Conservation (phyloP, 73 alveolate species). For the Paramecium pentaurelia region DNA sequence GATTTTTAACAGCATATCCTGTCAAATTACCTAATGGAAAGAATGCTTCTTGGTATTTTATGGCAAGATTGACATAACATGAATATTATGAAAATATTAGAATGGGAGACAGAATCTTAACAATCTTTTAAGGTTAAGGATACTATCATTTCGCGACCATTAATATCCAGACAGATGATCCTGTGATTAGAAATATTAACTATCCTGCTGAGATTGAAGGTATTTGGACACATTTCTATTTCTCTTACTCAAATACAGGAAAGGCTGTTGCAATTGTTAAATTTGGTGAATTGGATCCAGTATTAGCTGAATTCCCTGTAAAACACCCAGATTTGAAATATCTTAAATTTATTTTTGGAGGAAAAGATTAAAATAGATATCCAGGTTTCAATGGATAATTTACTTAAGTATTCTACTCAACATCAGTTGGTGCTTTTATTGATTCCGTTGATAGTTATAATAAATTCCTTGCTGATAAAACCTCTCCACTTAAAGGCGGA, state of each 20-base stretch:
- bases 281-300: background rate
- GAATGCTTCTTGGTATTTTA: conserved; percentile 17
- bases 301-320: background rate
- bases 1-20: conserved; percentile 41
- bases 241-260: background rate
- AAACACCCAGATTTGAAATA: conserved; percentile 25
- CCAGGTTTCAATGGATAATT: conserved; percentile 46
- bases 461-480: background rate
- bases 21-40: background rate
- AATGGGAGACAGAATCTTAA: conserved; percentile 47
- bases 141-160: conserved; percentile 34
- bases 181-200: conserved; percentile 18
- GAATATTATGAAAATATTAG: background rate
- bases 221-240: conserved; percentile 47
- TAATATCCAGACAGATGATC: background rate
- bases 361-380: conserved; percentile 31
- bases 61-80: conserved; percentile 34
- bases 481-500: background rate
- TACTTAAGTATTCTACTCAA: background rate
- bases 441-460: background rate
- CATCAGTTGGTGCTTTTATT: background rate
- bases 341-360: conserved; percentile 29
- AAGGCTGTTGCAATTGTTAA: conserved; percentile 22
- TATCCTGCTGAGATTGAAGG: conserved; percentile 57
- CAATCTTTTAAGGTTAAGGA: conserved; percentile 49